Base-by-base conservation (phyloP, 495 filamentous ascomycete genomes). In the Annulohypoxylon stygium region DNA sequence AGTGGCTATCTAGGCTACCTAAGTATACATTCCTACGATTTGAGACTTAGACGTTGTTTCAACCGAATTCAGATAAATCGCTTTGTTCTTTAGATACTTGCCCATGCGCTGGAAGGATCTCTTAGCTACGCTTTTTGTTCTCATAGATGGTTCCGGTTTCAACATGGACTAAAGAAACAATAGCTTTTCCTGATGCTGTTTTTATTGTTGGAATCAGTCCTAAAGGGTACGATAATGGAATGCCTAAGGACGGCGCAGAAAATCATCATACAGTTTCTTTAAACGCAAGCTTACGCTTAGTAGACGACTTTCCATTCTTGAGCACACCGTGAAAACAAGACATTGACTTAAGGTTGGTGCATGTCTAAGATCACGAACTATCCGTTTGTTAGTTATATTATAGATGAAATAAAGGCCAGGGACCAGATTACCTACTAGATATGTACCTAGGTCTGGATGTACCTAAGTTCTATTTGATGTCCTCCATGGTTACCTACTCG, bases 41-140 rank as follows among this genome's bases (percentile, higher is more conserved):
- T 41, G 5, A 3, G 37, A 37, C 25, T 18, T 34, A 4, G 16
- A 10, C 20, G 23, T 53, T 16, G 11, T 8, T 10, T 33, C 3
- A 39, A 23, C 71, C 50, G 71, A 61, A 74, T 67, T 67, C 67
- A 59, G 67, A 33, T 37, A 45, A 50, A 20, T 23, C 4, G 36
- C 66, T 74, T 74, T 74, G 63, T 74, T 18, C 8, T 10, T 8
- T 50, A 1, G 9, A 43, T 26, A 37, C 20, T 11, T 7, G 0
- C 57, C 4, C 12, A 12, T 3, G 7, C 14, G 16, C 34, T 12
- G 5, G 23, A 4, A 36, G 37, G 57, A n/a, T 45, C 12, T 33
- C 48, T 54, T 16, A 37, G 36, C 20, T 14, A 14, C 1, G 4
- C 25, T 12, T 20, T 33, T 71, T 71, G 69, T 71, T 67, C 48